Evolutionary conservation across 805 yeast species (phyloP).

Genomic region (Zygotorulaspora chibaensis): DNA sequence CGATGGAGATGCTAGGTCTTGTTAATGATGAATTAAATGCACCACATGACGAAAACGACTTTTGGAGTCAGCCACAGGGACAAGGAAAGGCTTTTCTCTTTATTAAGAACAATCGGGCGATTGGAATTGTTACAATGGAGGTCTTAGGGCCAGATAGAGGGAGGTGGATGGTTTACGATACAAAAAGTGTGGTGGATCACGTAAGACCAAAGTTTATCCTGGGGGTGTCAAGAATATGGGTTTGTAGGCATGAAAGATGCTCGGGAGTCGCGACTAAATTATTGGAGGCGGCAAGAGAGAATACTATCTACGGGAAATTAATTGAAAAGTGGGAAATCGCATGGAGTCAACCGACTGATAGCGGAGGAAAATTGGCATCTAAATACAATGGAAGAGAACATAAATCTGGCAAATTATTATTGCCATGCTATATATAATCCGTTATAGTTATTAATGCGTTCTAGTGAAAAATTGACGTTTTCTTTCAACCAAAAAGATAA

Average conservation of each 20-base stretch:
- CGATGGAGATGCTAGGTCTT: conserved; percentile 43
- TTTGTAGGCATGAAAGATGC: conserved; percentile 43
- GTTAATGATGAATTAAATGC: conserved; percentile 63
- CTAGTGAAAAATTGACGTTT: background rate
- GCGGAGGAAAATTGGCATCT: conserved; percentile 57
- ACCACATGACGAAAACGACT: conserved; percentile 42
- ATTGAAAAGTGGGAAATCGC: conserved; percentile 46
- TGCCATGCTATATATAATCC: conserved; percentile 30
- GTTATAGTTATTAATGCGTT: background rate
- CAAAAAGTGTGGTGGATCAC: conserved; percentile 47
- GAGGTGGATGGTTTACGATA: conserved; percentile 56
- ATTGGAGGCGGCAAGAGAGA: conserved; percentile 40
- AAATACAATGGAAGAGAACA: conserved; percentile 54
- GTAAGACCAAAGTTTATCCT: conserved; percentile 39
- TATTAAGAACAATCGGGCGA: conserved; percentile 42
- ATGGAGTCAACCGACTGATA: conserved; percentile 69
- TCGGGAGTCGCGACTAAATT: conserved; percentile 47
- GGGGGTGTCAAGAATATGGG: conserved; percentile 50
- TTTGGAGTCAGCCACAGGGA: conserved; percentile 32
- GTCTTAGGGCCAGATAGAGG: conserved; percentile 37
- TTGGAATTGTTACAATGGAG: conserved; percentile 57
- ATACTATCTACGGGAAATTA: conserved; percentile 47
- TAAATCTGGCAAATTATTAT: conserved; percentile 31
- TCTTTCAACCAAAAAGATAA: background rate
- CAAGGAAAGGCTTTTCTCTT: conserved; percentile 49